phyloP scores from a whole-genome alignment of 1,284 basidiomycete species.

The Kwoniella shivajii region DNA sequence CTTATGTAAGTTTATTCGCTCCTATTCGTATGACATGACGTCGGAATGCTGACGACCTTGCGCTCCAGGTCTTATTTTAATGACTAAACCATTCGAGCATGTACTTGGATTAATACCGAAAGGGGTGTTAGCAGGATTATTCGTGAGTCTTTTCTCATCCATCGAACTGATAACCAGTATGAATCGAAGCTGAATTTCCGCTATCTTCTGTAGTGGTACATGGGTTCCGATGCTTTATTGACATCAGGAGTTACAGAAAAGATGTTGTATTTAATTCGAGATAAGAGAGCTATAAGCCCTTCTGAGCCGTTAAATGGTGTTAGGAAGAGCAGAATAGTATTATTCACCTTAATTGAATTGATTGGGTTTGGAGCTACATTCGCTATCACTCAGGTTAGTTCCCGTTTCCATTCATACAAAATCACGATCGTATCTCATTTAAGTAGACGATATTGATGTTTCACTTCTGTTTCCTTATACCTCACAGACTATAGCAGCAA shows the following conservation, averaged over 20 bases:
- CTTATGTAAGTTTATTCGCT: conserved; percentile 60
- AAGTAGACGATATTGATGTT: neutral
- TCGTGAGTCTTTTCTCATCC: conserved; percentile 56
- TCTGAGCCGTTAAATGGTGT: conserved; percentile 74
- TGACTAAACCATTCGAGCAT: conserved; percentile 79
- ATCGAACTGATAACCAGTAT: neutral
- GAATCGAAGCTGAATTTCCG: neutral
- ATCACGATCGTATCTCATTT: neutral
- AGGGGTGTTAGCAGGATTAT: conserved; percentile 57
- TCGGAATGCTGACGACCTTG: neutral
- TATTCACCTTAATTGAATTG: conserved; percentile 80
- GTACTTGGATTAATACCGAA: conserved; percentile 74
- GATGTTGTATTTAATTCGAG: conserved; percentile 78
- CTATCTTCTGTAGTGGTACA: conserved; percentile 66
- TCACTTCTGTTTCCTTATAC: neutral
- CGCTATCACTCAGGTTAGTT: conserved; percentile 72
- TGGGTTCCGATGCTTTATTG: conserved; percentile 81
- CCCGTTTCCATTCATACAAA: neutral
- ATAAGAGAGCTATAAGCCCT: conserved; percentile 64
- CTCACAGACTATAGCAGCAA: conserved; percentile 78
- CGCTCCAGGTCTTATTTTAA: conserved; percentile 61
- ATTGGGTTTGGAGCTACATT: conserved; percentile 86
- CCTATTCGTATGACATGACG: neutral
- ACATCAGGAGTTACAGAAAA: conserved; percentile 83
- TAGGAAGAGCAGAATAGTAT: conserved; percentile 71